Evolutionary conservation across 2,329 filamentous ascomycete genomes (phyloP), one percentile per base, ranked within the genome.

Genomic region (Pseudogymnoascus sp.): DNA sequence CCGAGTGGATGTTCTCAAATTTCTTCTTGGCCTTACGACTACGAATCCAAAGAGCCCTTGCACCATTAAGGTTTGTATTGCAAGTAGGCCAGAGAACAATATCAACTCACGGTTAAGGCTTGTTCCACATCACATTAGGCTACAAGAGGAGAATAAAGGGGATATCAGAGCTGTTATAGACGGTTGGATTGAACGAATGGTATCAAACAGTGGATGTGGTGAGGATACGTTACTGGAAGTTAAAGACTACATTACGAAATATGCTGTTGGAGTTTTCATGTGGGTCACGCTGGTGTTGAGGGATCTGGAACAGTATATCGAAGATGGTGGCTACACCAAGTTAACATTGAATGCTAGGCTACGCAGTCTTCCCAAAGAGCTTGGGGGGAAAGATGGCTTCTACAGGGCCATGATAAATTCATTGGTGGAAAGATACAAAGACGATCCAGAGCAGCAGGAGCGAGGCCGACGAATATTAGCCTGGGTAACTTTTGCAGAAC

Each of bases 1-100:
- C n/a, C 43, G 62, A 12, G 36, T 6, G 0, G 57, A 65, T 18
- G 60, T 61, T 18, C 59, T 65, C 7, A 39, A 33, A 14, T 28
- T 62, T 12, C 41, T 64, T 15, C 60, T 58, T 12, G 12, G 22
- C 4, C 25, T 58, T 60, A 20, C 57, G 5, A 1, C 2, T 11
- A 18, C 38, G 4, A 28, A 11, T 12, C 12, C 14, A 6, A 15
- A 20, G 2, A 11, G 58, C 15, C 33, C 11, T 28, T 28, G 36
- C 58, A 35, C 7, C 22, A 5, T 30, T 6, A 50, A 50, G n/a
- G 2, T 50, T 30, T 50, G 28, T 18, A 18, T 50, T 50, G 14
- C 25, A 18, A 50, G 43, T 7, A 50, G 43, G 43, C 43, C 25
- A 6, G 43, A 50, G 43, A 50, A 50, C 14, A 2, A 30, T 30